These are phyloP conservation scores for Ascochyta fabae DNA, from an alignment of 2,329 filamentous ascomycete genomes.

Conservation along the genomic window DNA sequence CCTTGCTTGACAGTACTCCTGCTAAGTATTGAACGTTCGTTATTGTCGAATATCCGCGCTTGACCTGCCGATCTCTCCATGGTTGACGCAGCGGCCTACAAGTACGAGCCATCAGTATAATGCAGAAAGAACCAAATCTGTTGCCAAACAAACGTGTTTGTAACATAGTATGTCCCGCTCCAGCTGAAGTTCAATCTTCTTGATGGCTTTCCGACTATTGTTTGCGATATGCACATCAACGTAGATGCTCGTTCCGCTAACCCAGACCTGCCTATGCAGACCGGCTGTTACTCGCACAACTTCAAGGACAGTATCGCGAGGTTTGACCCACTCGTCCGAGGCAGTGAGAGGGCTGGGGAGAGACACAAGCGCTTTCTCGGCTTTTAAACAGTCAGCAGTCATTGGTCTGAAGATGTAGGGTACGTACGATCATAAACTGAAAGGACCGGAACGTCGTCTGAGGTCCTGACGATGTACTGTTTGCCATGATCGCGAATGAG, in stretches of 20 bases:
- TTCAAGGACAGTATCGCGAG: constrained; percentile 51
- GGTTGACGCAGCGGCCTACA: constrained; percentile 56
- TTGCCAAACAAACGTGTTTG: constrained; percentile 51
- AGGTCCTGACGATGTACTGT: constrained; percentile 58
- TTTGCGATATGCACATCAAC: constrained; percentile 61
- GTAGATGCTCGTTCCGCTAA: constrained; percentile 62
- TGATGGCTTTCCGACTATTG: constrained; percentile 57
- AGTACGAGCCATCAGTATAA: constrained; percentile 28
- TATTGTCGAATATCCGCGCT: constrained; percentile 60
- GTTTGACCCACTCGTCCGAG: constrained; percentile 55
- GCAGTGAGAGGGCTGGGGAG: constrained; percentile 60
- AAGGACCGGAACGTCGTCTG: constrained; percentile 58
- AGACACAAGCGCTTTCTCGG: constrained; percentile 62
- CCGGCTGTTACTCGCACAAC: constrained; percentile 59
- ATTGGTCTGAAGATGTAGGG: background rate
- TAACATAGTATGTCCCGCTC: constrained; percentile 60
- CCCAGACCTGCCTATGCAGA: constrained; percentile 64
- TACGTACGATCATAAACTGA: constrained; percentile 61
- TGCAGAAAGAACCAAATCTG: too few species aligned
- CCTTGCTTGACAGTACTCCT: constrained; percentile 54
- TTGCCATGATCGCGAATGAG: constrained; percentile 57
- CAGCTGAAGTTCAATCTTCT: constrained; percentile 59
- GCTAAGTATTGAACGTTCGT: constrained; percentile 56
- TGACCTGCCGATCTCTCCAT: constrained; percentile 58
- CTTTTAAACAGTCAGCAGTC: constrained; percentile 33